These are phyloP conservation scores for Coemansia sp. DNA, from an alignment of 192 early-diverging fungal species.

Conservation along the genomic window DNA sequence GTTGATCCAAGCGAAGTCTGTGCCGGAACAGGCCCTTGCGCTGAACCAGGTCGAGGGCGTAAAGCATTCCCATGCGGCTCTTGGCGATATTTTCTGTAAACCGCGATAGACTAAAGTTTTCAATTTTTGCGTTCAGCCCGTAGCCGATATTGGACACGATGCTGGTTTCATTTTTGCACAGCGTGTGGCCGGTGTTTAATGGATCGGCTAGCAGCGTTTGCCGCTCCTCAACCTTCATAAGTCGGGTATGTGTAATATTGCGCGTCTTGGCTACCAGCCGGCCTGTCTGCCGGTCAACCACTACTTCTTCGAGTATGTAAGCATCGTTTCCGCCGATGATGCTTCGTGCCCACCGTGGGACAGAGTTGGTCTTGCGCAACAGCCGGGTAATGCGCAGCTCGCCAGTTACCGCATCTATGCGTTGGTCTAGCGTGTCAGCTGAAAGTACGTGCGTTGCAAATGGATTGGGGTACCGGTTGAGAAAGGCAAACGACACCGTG, in stretches of 20 bases:
- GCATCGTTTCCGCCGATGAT: conserved; percentile 82
- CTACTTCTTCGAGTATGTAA: conserved; percentile 89
- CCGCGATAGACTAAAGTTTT: conserved; percentile 83
- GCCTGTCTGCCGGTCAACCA: conserved; percentile 72
- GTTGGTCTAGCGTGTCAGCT: conserved; percentile 89
- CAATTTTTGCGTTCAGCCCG: conserved; percentile 79
- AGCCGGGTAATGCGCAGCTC: conserved; percentile 84
- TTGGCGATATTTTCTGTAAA: conserved; percentile 72
- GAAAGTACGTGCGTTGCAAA: conserved; percentile 93
- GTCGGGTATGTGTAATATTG: conserved; percentile 91
- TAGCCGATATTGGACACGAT: conserved; percentile 89
- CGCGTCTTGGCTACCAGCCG: conserved; percentile 82
- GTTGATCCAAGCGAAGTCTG: conserved; percentile 28
- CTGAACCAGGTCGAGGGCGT: conserved; percentile 55
- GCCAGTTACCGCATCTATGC: conserved; percentile 76
- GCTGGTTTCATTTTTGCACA: conserved; percentile 77
- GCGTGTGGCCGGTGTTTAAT: conserved; percentile 61
- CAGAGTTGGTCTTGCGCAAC: conserved; percentile 82
- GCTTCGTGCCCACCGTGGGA: conserved; percentile 85
- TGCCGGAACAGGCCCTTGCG: conserved; percentile 50
- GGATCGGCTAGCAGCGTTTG: conserved; percentile 71
- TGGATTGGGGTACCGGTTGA: conserved; percentile 96
- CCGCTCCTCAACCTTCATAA: conserved; percentile 91
- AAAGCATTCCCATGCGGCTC: conserved; percentile 58
- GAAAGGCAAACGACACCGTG: conserved; percentile 87